phyloP scores from a whole-genome alignment of 768 basidiomycete genomes.

The Krasilnikovozyma curviuscula region DNA sequence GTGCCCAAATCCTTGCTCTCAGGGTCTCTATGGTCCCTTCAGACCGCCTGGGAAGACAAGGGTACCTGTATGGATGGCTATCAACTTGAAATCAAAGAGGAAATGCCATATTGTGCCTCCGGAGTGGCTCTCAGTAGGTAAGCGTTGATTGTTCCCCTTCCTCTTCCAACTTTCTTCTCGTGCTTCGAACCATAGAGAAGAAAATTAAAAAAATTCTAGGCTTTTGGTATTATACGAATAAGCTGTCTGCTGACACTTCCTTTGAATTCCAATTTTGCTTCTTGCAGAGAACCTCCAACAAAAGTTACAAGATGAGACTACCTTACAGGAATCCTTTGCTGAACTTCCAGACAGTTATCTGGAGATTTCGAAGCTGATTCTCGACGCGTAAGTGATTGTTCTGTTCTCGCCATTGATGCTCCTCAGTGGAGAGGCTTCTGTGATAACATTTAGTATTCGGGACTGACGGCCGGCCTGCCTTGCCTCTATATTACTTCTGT shows the following conservation, averaged over 20 bases:
- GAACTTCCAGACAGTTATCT: conserved; percentile 68
- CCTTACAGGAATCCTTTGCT: conserved; percentile 45
- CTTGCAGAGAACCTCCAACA: conserved; percentile 58
- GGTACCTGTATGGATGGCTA: conserved; percentile 92
- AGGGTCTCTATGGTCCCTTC: conserved; percentile 88
- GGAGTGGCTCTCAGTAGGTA: conserved; percentile 70
- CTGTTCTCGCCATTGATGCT: background rate
- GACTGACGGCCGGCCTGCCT: too few relatives aligned
- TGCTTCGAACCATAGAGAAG: background rate
- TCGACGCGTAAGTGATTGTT: conserved; percentile 56
- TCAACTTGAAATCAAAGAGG: conserved; percentile 80
- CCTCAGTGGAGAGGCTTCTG: too few relatives aligned
- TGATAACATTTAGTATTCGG: too few relatives aligned
- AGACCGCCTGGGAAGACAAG: conserved; percentile 63
- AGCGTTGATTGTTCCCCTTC: background rate
- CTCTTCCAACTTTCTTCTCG: background rate
- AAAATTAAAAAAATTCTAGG: too few relatives aligned
- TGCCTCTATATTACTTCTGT: background rate
- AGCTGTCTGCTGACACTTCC: too few relatives aligned
- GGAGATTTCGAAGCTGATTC: conserved; percentile 72
- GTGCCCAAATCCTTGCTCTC: conserved; percentile 3
- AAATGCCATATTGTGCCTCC: conserved; percentile 86
- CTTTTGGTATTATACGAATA: too few relatives aligned
- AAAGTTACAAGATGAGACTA: conserved; percentile 52
- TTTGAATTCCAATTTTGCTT: background rate